Base-by-base conservation (phyloP, 202 grass and related monocot species). In the Schoenoplectus triqueter region DNA sequence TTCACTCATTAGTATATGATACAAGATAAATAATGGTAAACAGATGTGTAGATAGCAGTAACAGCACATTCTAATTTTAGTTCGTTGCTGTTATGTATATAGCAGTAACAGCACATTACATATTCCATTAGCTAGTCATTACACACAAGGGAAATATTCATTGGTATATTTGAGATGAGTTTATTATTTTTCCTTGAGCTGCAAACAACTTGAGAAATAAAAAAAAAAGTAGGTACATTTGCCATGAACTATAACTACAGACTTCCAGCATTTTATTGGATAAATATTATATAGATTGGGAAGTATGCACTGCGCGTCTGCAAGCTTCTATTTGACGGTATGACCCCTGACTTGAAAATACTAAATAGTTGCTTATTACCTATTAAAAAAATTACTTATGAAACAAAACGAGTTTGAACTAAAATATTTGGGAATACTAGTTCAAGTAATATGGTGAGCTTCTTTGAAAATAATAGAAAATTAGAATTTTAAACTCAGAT, bases 381-480 rank as follows among this genome's bases (percentile, higher is more conserved):
- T 46, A 0, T 15, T 69, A 46, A 69, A 69, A 47, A 70, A 70
- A 7, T 70, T 4, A 46, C 67, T 70, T 47, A 9, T 47, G 47
- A 70, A 47, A 70, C 67, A 70, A 70, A 70, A 70, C 45, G 42
- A 47, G 42, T 15, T 70, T 47, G 40, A n/a, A 70, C 47, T 70
- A 70, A 70, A 46, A 70, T 22, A 70, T 47, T n/a, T 70, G 3
- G 67, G 41, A 47, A n/a, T 70, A 47, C 42, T 47, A 5, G 41
- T 70, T 70, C 67, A 70, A 70, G 14, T 70, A 70, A 46, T 70
- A 70, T 47, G 67, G 39, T 17, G 14, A 47, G 67, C 41, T 70
- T 13, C 42, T 47, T 70, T 47, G 42, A 70, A 70, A 17, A 15
- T 11, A 45, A 46, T 47, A 70, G 6, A 70, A 17, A 70, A 47